Evolutionary conservation across 371 early-diverging fungal species (phyloP).

Genomic region (Mucor lusitanicus): DNA sequence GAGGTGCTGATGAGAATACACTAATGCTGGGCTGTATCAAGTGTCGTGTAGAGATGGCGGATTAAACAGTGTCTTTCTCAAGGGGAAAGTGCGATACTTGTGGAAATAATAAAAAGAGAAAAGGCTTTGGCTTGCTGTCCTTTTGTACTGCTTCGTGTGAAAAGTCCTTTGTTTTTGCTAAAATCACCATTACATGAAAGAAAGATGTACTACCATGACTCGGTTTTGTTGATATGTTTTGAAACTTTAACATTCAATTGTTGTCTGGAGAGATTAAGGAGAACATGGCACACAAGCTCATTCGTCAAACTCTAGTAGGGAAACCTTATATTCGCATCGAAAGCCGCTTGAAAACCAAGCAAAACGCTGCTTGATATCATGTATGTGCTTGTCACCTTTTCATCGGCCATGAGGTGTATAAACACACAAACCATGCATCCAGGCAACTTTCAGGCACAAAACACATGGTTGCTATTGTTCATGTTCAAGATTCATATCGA

Average conservation of each 20-base stretch:
- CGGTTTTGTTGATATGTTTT: neutral
- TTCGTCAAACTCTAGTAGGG: neutral
- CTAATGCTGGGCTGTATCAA: neutral
- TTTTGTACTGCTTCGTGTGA: neutral
- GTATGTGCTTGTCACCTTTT: no score
- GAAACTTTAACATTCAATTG: neutral
- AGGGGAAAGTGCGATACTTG: neutral
- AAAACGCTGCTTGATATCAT: no score
- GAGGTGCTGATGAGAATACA: neutral
- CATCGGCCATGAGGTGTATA: no score
- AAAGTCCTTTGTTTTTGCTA: slow-evolving; percentile 8
- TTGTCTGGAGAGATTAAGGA: neutral
- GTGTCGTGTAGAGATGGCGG: neutral
- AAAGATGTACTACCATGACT: neutral
- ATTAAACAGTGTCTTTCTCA: neutral
- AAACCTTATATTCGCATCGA: no score
- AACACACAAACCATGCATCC: no score
- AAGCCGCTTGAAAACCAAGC: no score
- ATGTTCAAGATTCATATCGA: no score
- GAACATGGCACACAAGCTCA: neutral
- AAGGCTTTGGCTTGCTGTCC: neutral
- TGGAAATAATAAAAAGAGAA: neutral
- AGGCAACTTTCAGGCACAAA: no score
- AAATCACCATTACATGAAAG: slow-evolving; percentile 4
- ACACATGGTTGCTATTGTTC: no score